Base-by-base conservation (phyloP, 73 alveolate genomes). In the Paramecium pentaurelia region DNA sequence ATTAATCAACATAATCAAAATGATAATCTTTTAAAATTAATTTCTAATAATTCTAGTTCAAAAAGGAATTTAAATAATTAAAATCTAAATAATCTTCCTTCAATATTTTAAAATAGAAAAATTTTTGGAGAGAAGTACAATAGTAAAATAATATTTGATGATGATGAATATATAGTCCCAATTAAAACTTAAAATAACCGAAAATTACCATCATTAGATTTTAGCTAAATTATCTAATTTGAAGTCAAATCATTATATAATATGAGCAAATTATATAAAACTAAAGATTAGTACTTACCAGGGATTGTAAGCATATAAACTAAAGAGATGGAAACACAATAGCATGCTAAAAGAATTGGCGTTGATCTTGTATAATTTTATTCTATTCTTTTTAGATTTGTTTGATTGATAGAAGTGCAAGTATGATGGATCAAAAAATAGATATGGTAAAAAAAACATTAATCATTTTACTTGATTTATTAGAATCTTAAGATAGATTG, bases 391-490 rank as follows among this genome's bases (percentile, higher is more conserved):
- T 60, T 30, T 60, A 60, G 77, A 60, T 60, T 59, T 95, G 98
- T 64, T 95, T 95, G 11, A 95, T 95, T 11, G 98, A 95, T 93
- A 80, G 64, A 71, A 93, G 97, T 47, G 96, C 97, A 18, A 77
- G 95, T 44, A 95, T 95, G 98, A 25, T 4, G 22, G 95, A 95
- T 8, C 64, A 95, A 47, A 95, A 95, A 93, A 49, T 95, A 38
- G 44, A 16, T 0, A 71, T 73, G 75, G 96, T 92, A 4, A 95
- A 95, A 93, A 88, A 77, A 40, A 88, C 97, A 11, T 87, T 95
- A 12, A 86, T 86, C 47, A 16, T 44, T 20, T 70, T 95, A 64
- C 60, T 95, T 8, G 73, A 89, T 18, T 84, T 90, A 42, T 84
- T 95, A 89, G 45, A 64, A 51, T 51, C 18, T 12, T 49, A 93